Percentiles rank a stretch among this genome's conserved stretches.
These are phyloP conservation scores for Prunus fruticosa DNA, from an alignment of 306 rosid species.

Conservation along the genomic window DNA sequence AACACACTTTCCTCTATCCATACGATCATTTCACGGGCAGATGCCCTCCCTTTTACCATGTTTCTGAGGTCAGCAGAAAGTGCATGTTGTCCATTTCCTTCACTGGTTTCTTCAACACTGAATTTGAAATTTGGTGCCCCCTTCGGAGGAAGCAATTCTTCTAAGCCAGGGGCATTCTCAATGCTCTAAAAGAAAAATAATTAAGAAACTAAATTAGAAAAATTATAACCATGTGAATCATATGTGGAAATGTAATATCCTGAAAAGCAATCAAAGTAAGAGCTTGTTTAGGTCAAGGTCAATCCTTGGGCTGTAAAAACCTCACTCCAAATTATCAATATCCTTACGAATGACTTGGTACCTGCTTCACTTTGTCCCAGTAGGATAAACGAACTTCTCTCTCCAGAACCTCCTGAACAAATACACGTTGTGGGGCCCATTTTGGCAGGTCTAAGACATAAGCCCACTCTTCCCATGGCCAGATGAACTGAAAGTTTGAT, in stretches of 20 bases:
- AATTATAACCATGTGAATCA: not conserved
- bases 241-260: not conserved
- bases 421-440: slow-evolving; percentile 99
- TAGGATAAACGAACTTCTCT: slow-evolving; percentile 97
- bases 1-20: slow-evolving; percentile 82
- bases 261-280: not conserved
- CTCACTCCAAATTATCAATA: not conserved
- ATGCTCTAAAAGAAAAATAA: slow-evolving; percentile 55
- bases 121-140: slow-evolving; percentile 72
- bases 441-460: slow-evolving; percentile 86
- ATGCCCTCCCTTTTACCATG: slow-evolving; percentile 83
- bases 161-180: slow-evolving; percentile 97
- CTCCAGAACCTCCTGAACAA: slow-evolving; percentile 97
- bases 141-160: slow-evolving; percentile 91
- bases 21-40: slow-evolving; percentile 78
- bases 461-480: slow-evolving; percentile 99
- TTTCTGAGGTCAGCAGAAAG: slow-evolving; percentile 72
- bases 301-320: not conserved
- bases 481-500: slow-evolving; percentile 96
- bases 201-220: slow-evolving; percentile 16
- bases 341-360: slow-evolving; percentile 29
- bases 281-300: not conserved
- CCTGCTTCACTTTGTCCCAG: slow-evolving; percentile 99
- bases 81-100: slow-evolving; percentile 48
- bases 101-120: slow-evolving; percentile 54